Conservation (phyloP, 2,329 filamentous ascomycete species). For the Aotearoamyces nothofagi region DNA sequence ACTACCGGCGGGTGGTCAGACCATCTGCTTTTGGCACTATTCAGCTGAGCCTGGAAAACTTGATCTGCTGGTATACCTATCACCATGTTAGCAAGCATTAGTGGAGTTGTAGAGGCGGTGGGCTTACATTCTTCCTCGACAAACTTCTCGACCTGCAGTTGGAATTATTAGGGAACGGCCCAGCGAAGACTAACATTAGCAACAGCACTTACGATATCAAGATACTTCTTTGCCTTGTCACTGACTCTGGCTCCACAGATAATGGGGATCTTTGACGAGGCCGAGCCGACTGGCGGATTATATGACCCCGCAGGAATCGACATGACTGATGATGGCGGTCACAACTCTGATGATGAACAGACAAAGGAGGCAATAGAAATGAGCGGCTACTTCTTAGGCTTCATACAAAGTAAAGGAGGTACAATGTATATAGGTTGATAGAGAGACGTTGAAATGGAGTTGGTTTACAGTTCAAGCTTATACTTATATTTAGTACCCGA, state of each 20-base stretch:
- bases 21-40: conserved; percentile 65
- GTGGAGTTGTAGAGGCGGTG: background rate
- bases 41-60: conserved; percentile 67
- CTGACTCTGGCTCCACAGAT: conserved; percentile 39
- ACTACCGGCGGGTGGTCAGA: conserved; percentile 64
- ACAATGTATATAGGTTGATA: too few species aligned
- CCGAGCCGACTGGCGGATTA: background rate
- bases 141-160: too few species aligned
- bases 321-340: background rate
- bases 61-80: conserved; percentile 54
- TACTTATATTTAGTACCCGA: too few species aligned
- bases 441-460: too few species aligned
- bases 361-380: too few species aligned
- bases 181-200: too few species aligned
- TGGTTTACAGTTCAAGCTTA: too few species aligned
- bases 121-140: conserved; percentile 71
- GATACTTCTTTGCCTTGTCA: conserved; percentile 63
- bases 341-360: too few species aligned
- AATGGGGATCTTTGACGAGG: conserved; percentile 23
- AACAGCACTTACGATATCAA: conserved; percentile 24
- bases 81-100: background rate
- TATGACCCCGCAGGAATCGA: background rate
- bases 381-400: too few species aligned
- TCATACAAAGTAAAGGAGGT: too few species aligned
- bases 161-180: too few species aligned